phyloP scores from a whole-genome alignment of 768 basidiomycete genomes.

The Gloeostereum incarnatum region DNA sequence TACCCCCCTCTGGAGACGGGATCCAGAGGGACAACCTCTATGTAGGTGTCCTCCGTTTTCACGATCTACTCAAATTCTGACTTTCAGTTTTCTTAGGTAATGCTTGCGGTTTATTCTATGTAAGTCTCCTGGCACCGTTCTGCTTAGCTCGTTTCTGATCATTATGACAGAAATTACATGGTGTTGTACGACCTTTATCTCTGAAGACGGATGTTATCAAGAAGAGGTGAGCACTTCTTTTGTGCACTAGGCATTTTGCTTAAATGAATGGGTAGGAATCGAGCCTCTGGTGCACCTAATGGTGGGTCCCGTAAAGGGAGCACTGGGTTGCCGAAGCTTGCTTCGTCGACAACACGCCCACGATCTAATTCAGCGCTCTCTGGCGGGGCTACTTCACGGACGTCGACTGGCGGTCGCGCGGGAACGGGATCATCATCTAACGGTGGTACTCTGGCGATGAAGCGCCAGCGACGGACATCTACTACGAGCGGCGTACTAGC shows the following conservation, averaged over 20 bases:
- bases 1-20: constrained; percentile 87
- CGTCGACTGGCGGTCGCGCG: constrained; percentile 21
- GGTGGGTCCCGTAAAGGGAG: constrained; percentile 55
- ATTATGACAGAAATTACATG: constrained; percentile 79
- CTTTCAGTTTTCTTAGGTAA: constrained; percentile 41
- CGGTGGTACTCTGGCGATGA: constrained; percentile 43
- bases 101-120: constrained; percentile 90
- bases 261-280: constrained; percentile 42
- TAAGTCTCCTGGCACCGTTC: constrained; percentile 30
- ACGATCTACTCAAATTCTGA: constrained; percentile 11
- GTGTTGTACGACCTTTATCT: constrained; percentile 87
- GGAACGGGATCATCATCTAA: constrained; percentile 20
- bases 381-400: constrained; percentile 31
- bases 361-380: constrained; percentile 51
- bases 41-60: constrained; percentile 40
- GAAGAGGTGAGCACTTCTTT: constrained; percentile 55
- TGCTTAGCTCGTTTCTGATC: constrained; percentile 3
- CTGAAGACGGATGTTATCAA: constrained; percentile 97
- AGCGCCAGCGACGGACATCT: constrained; percentile 77
- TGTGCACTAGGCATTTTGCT: not conserved
- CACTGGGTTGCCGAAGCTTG: constrained; percentile 61
- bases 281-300: constrained; percentile 69
- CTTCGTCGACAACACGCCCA: constrained; percentile 64
- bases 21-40: constrained; percentile 87
- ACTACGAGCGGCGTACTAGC: constrained; percentile 19